Conservation (phyloP, 257 asterid genomes). For the Parsonsia alboflavescens region DNA sequence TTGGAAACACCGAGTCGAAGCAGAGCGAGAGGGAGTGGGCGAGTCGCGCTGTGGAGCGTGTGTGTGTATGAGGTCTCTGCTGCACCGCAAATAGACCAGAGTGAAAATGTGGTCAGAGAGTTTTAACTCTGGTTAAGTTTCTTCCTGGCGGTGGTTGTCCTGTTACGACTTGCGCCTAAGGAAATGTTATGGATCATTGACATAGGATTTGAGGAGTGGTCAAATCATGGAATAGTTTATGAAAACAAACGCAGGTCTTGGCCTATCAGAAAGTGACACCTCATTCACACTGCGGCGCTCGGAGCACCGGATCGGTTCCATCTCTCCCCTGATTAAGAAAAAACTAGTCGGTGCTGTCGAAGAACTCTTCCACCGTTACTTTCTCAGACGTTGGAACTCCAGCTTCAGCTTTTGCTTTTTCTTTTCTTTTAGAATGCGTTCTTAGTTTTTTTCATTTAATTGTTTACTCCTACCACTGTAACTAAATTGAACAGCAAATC, state of each 20-base stretch:
- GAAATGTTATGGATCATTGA: neutral
- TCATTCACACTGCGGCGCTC: neutral
- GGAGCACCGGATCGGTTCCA: neutral
- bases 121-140: constrained; percentile 16
- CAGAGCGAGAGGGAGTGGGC: neutral
- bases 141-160: neutral
- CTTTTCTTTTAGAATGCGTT: neutral
- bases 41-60: neutral
- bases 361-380: neutral
- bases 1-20: constrained; percentile 1
- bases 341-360: constrained; percentile 2
- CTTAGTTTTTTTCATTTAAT: neutral
- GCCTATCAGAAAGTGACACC: neutral
- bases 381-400: neutral
- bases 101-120: constrained; percentile 10
- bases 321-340: neutral
- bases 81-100: neutral
- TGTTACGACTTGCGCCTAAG: neutral
- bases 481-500: neutral
- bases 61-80: neutral
- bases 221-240: neutral
- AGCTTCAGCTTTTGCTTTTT: no score
- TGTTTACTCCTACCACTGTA: neutral
- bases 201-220: neutral
- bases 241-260: no score